Evolutionary conservation across 495 filamentous ascomycete genomes (phyloP).

Genomic region (Staphylotrichum longicolle): DNA sequence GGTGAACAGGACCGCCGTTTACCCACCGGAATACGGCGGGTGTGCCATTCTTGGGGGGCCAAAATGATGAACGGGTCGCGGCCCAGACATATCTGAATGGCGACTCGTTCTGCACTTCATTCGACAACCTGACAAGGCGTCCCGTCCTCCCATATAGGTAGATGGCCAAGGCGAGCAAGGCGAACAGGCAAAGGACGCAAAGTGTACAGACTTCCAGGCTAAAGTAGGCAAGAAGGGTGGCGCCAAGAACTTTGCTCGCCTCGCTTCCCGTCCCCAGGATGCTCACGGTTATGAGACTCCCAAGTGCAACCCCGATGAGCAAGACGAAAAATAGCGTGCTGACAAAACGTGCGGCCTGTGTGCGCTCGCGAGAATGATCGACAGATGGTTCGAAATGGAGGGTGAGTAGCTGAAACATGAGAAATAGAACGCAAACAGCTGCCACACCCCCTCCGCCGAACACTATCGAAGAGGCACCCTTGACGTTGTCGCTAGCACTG

Average conservation of each 20-base stretch:
- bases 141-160: background rate
- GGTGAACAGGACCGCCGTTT: background rate
- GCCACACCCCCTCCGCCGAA: background rate
- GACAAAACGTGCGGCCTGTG: background rate
- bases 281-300: background rate
- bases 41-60: background rate
- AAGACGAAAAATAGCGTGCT: background rate
- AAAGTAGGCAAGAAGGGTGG: background rate
- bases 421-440: background rate
- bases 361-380: background rate
- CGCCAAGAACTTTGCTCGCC: background rate
- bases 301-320: background rate
- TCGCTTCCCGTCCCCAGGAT: conserved; percentile 1
- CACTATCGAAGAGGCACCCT: background rate
- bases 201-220: background rate
- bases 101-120: background rate
- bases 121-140: background rate
- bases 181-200: background rate
- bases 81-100: conserved; percentile 1
- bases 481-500: background rate
- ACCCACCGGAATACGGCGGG: background rate
- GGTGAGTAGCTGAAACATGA: background rate
- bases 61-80: background rate
- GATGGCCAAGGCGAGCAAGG: background rate
- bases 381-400: background rate